Conservation (phyloP, 2,329 filamentous ascomycete genomes). For the Alternaria metachromatica region DNA sequence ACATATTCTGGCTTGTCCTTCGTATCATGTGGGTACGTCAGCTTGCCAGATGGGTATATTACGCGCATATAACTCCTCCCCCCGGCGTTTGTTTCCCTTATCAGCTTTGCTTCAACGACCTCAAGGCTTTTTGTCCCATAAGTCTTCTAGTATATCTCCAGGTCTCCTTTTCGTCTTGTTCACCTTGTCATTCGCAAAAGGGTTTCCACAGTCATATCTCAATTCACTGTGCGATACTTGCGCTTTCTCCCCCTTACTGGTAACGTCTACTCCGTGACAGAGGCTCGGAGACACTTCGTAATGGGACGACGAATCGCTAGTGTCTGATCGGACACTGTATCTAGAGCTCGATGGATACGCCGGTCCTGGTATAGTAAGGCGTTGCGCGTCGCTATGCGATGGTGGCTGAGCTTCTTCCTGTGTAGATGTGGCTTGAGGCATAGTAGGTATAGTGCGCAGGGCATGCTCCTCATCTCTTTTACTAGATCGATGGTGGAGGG, state of each 20-base stretch:
- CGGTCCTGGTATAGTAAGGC: not conserved
- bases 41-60: not conserved
- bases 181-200: not conserved
- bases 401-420: not conserved
- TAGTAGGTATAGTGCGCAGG: not conserved
- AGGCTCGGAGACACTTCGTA: not conserved
- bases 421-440: not conserved
- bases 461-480: not conserved
- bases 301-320: not conserved
- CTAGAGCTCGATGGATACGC: not conserved
- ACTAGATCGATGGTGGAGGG: not conserved
- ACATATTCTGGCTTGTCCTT: not conserved
- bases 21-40: not conserved
- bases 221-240: not conserved
- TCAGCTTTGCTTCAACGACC: not conserved
- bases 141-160: not conserved
- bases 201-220: not conserved
- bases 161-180: not conserved
- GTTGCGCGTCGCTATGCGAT: not conserved
- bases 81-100: not conserved
- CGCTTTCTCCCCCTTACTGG: accelerated
- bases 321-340: not conserved
- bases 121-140: not conserved
- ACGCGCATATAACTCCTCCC: not conserved
- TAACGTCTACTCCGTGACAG: not conserved